A percentile compares a stretch with the other conserved stretches of the same genome.
These are phyloP conservation scores for Curvularia lunata DNA, from an alignment of 2,329 filamentous ascomycete genomes.

Conservation along the genomic window DNA sequence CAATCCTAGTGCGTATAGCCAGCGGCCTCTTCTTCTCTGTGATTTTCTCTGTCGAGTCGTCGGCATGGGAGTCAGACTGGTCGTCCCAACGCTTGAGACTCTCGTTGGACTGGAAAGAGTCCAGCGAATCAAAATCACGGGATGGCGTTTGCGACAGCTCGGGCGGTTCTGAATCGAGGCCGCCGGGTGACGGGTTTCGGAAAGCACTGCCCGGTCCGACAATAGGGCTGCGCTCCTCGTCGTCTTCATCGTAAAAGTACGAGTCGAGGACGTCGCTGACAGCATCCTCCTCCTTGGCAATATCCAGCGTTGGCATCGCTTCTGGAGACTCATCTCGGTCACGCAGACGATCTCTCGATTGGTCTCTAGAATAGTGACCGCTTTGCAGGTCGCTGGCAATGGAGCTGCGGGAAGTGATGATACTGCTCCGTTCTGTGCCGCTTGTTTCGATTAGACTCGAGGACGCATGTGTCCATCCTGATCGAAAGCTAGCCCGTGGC, in stretches of 20 bases:
- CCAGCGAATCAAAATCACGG: constrained; percentile 33
- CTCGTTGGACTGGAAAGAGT: constrained; percentile 34
- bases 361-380: constrained; percentile 54
- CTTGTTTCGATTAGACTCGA: constrained; percentile 64
- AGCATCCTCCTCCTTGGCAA: constrained; percentile 44
- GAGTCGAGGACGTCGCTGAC: constrained; percentile 66
- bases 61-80: constrained; percentile 10
- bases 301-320: constrained; percentile 32
- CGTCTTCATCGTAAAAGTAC: constrained; percentile 62
- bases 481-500: constrained; percentile 65
- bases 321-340: constrained; percentile 43
- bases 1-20: constrained; percentile 21
- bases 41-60: constrained; percentile 15
- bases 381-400: constrained; percentile 61
- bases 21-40: constrained; percentile 20
- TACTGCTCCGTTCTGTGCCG: constrained; percentile 82
- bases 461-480: constrained; percentile 62
- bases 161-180: constrained; percentile 32
- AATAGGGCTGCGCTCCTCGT: constrained; percentile 29
- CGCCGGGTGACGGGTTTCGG: constrained; percentile 27
- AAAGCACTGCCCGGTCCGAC: constrained; percentile 12
- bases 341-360: constrained; percentile 32
- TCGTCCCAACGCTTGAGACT: constrained; percentile 31
- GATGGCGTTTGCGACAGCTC: constrained; percentile 39
- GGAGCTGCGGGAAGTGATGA: constrained; percentile 79